phyloP scores from a whole-genome alignment of 257 asterid genomes.

The Solanum okadae region DNA sequence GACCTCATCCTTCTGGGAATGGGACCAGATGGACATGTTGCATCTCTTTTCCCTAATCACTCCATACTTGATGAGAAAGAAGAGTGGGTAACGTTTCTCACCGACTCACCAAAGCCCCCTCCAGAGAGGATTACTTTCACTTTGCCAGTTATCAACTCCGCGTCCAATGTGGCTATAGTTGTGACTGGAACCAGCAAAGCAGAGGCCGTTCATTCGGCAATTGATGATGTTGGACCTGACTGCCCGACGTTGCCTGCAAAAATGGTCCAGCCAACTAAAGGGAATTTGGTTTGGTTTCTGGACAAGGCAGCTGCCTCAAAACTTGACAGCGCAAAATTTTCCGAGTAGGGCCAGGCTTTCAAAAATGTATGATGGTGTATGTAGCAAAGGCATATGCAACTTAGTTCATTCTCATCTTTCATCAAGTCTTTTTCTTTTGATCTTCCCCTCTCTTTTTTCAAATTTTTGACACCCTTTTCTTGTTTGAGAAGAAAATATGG shows the following conservation, averaged over 20 bases:
- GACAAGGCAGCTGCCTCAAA: constrained; percentile 68
- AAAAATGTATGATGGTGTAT: constrained; percentile 25
- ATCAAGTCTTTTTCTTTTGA: background rate
- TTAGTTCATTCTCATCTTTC: constrained; percentile 11
- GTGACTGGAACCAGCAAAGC: constrained; percentile 41
- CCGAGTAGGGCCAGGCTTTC: constrained; percentile 21
- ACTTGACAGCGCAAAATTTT: constrained; percentile 33
- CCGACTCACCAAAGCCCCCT: constrained; percentile 60
- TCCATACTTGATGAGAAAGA: constrained; percentile 28
- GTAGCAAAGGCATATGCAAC: constrained; percentile 27
- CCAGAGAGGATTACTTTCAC: constrained; percentile 63
- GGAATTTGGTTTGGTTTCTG: constrained; percentile 81
- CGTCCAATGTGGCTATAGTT: constrained; percentile 45
- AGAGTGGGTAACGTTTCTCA: constrained; percentile 54
- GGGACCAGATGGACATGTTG: constrained; percentile 67
- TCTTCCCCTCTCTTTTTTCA: background rate
- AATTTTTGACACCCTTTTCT: background rate
- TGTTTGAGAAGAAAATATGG: background rate
- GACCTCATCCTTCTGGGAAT: constrained; percentile 57
- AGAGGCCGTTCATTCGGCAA: constrained; percentile 43
- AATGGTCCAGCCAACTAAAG: constrained; percentile 56
- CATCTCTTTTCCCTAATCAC: constrained; percentile 54
- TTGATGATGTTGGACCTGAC: constrained; percentile 34
- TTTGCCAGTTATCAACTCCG: constrained; percentile 57
- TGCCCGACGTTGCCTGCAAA: constrained; percentile 42